Evolutionary conservation across 306 rosid genomes (phyloP).

Genomic region (Argentina anserina): DNA sequence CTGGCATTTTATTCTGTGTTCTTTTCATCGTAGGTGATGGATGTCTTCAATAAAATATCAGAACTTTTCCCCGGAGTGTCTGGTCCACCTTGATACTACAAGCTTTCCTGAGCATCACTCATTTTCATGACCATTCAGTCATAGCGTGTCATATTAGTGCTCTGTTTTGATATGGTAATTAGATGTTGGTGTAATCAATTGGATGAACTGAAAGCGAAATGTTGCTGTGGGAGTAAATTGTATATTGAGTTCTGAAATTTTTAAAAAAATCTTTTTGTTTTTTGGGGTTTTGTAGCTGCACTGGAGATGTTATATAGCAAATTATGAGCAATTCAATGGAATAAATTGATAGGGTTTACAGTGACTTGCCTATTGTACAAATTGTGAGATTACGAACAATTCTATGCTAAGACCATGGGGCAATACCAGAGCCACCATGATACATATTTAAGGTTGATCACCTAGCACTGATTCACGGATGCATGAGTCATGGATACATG

Average conservation of each 20-base stretch:
- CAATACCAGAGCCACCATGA: background rate
- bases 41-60: slow-evolving; percentile 84
- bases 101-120: background rate
- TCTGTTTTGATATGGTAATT: background rate
- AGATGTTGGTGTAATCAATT: background rate
- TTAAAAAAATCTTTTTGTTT: background rate
- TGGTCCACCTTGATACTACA: slow-evolving; percentile 55
- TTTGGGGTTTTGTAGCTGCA: background rate
- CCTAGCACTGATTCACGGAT: too few relatives aligned
- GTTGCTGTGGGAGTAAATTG: background rate
- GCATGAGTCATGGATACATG: background rate
- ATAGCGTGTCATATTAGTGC: too few relatives aligned
- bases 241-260: background rate
- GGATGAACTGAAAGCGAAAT: background rate
- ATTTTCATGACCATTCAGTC: too few relatives aligned
- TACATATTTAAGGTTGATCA: background rate
- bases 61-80: slow-evolving; percentile 90
- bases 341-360: background rate
- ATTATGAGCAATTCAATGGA: background rate
- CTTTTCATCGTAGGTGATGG: slow-evolving; percentile 65
- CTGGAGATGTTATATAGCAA: background rate
- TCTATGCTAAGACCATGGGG: background rate
- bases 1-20: background rate
- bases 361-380: background rate
- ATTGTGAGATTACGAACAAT: background rate